Percentiles rank a stretch among this genome's conserved stretches.
These are phyloP conservation scores for Isoetes taiwanensis DNA, from an alignment of 75 land plant genomes.

Conservation along the genomic window DNA sequence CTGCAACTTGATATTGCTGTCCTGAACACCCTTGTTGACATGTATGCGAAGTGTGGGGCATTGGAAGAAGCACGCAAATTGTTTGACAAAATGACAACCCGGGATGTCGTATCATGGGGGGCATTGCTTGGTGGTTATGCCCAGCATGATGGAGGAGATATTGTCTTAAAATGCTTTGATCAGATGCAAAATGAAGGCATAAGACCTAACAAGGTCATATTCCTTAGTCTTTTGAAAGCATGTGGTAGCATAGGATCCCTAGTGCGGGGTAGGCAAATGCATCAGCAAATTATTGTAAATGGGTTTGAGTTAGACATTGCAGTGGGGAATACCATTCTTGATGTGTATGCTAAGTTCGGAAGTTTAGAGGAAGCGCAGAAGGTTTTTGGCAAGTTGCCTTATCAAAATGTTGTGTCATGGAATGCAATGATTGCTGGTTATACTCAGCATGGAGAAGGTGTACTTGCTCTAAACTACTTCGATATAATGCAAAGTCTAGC, in stretches of 20 bases:
- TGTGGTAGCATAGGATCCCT: too few species aligned
- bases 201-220: background rate
- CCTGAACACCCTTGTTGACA: too few species aligned
- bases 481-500: too few species aligned
- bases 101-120: too few species aligned
- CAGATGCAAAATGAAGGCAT: background rate
- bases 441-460: slow-evolving; percentile 12
- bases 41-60: slow-evolving; percentile 33
- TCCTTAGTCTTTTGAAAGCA: too few species aligned
- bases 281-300: slow-evolving; percentile 9
- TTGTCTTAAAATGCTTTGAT: too few species aligned
- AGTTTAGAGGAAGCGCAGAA: slow-evolving; percentile 4
- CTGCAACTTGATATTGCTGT: too few species aligned
- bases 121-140: too few species aligned
- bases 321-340: slow-evolving; percentile 17
- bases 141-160: too few species aligned
- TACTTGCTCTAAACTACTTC: too few species aligned
- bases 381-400: slow-evolving; percentile 10
- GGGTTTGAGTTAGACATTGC: slow-evolving; percentile 10
- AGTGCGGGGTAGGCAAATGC: slow-evolving; percentile 18
- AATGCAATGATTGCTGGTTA: slow-evolving; percentile 20
- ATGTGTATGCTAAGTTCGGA: slow-evolving; percentile 15
- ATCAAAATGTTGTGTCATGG: slow-evolving; percentile 25
- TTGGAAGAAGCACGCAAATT: slow-evolving; percentile 13
- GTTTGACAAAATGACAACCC: slow-evolving; percentile 33